Evolutionary conservation across 768 basidiomycete genomes (phyloP).

Genomic region (Tricholoma saponaceum): DNA sequence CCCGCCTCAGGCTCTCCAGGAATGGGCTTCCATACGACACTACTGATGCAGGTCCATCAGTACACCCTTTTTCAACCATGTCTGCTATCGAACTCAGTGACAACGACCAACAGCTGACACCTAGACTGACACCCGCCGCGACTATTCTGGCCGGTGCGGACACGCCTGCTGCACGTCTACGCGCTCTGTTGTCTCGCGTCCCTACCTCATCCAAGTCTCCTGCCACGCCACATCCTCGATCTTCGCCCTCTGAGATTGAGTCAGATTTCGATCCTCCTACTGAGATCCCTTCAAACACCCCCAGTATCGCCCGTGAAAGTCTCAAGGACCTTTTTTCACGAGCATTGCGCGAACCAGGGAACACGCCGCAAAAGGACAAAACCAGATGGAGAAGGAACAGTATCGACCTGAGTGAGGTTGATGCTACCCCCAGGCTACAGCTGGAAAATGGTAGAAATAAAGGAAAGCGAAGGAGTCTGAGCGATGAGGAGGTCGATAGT

Average conservation of each 20-base stretch:
- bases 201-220: slow-evolving; percentile 32
- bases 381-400: slow-evolving; percentile 48
- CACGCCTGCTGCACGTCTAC: slow-evolving; percentile 59
- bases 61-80: slow-evolving; percentile 23
- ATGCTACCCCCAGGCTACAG: slow-evolving; percentile 44
- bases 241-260: slow-evolving; percentile 44
- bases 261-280: slow-evolving; percentile 56
- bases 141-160: slow-evolving; percentile 22
- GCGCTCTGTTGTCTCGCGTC: slow-evolving; percentile 54
- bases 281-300: slow-evolving; percentile 26
- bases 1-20: slow-evolving; percentile 34
- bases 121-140: slow-evolving; percentile 27
- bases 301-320: slow-evolving; percentile 52
- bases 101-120: slow-evolving; percentile 36
- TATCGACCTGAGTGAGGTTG: slow-evolving; percentile 56
- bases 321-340: slow-evolving; percentile 65
- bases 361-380: slow-evolving; percentile 54
- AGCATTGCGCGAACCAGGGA: slow-evolving; percentile 58
- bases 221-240: slow-evolving; percentile 20
- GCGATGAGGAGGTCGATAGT: slow-evolving; percentile 65
- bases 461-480: slow-evolving; percentile 54
- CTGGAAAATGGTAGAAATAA: slow-evolving; percentile 39
- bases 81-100: slow-evolving; percentile 25
- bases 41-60: slow-evolving; percentile 29
- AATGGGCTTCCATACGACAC: slow-evolving; percentile 21